Percentiles rank a stretch among this genome's conserved stretches.
phyloP scores from a whole-genome alignment of 208 protist genomes.

The Acanthamoeba lugdunensis region DNA sequence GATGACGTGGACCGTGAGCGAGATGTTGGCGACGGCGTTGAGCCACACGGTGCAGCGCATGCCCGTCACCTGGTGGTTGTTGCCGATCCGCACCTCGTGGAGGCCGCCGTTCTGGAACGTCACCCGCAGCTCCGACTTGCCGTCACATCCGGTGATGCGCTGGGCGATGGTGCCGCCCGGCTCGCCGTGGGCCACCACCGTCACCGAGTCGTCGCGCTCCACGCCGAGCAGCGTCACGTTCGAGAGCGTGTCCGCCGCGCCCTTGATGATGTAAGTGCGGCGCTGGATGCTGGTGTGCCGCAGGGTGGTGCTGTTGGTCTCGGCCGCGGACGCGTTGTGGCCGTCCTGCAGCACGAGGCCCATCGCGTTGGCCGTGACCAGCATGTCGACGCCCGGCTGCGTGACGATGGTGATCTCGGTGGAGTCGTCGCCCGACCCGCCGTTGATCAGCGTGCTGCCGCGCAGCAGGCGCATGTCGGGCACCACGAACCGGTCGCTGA shows the following conservation, averaged over 20 bases:
- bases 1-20: neutral
- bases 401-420: neutral
- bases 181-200: neutral
- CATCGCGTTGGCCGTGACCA: neutral
- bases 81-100: constrained; percentile 47
- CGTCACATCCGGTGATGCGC: constrained; percentile 58
- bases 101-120: neutral
- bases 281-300: constrained; percentile 39
- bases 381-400: neutral
- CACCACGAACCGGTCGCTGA: constrained; percentile 52
- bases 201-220: constrained; percentile 13
- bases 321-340: neutral
- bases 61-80: neutral
- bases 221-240: neutral
- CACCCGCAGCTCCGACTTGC: constrained; percentile 57
- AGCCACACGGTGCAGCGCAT: constrained; percentile 68
- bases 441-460: constrained; percentile 33
- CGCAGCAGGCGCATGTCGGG: neutral
- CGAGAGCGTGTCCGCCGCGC: constrained; percentile 16
- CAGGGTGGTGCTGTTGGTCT: constrained; percentile 1
- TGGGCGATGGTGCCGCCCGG: constrained; percentile 56
- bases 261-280: constrained; percentile 19
- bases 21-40: neutral
- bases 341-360: constrained; percentile 37
- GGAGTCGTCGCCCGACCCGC: constrained; percentile 25